A percentile compares a stretch with the other conserved stretches of the same genome.
phyloP scores from a whole-genome alignment of 495 filamentous ascomycete genomes.

The Darksidea phi region DNA sequence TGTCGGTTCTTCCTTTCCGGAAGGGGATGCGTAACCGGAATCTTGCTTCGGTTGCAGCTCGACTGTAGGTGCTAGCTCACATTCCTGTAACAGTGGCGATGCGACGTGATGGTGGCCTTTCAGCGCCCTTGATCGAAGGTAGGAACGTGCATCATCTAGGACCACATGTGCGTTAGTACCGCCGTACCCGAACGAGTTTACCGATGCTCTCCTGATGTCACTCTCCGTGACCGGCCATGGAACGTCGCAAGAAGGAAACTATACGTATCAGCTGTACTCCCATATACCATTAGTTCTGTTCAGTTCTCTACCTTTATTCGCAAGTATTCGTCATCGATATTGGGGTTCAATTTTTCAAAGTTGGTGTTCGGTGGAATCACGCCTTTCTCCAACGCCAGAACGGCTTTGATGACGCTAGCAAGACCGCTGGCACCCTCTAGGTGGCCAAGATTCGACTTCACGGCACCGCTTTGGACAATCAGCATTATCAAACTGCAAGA shows the following conservation, averaged over 20 bases:
- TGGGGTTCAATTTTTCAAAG: slow-evolving; percentile 44
- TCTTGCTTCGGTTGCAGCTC: not conserved
- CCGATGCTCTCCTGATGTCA: slow-evolving; percentile 32
- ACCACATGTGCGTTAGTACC: slow-evolving; percentile 38
- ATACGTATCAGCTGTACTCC: too few species aligned
- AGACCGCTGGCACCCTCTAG: slow-evolving; percentile 43
- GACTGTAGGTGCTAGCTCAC: not conserved
- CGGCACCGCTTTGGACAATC: not conserved
- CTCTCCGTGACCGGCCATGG: not conserved
- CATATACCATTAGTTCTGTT: too few species aligned
- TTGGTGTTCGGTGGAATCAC: slow-evolving; percentile 40
- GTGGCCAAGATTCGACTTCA: slow-evolving; percentile 43
- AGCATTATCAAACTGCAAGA: not conserved
- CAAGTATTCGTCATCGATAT: slow-evolving; percentile 28
- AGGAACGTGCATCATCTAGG: slow-evolving; percentile 38
- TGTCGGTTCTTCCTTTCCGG: not conserved
- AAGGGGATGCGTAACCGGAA: not conserved
- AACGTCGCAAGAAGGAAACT: slow-evolving; percentile 5
- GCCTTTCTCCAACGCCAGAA: slow-evolving; percentile 39
- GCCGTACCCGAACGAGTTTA: slow-evolving; percentile 46
- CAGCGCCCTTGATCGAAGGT: not conserved
- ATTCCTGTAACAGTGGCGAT: not conserved
- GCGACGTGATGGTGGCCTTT: not conserved
- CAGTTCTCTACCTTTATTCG: too few species aligned
- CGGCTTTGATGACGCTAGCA: slow-evolving; percentile 41